Evolutionary conservation across 2,329 filamentous ascomycete species (phyloP), one percentile per base, ranked within the genome.

Genomic region (Dryadomyces quercus-mongolicae): DNA sequence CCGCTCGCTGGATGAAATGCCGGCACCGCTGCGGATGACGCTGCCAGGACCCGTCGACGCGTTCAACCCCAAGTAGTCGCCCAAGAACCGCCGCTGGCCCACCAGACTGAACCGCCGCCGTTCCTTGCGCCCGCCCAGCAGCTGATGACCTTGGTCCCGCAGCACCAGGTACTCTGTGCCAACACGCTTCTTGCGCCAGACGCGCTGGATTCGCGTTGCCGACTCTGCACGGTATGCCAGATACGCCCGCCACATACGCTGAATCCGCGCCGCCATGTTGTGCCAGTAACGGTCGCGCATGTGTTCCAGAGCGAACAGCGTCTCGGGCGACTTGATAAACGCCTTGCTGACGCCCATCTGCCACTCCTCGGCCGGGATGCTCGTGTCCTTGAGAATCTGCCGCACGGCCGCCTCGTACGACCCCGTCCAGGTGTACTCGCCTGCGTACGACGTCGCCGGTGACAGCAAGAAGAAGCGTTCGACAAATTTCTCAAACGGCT

Each of bases 281-380:
- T 97, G 92, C 92, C 92, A 97, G 70, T 97, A 98, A 55, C 88
- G 80, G 67, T 98, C 93, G 65, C 93, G 82, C 92, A 98, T 97
- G 55, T 94, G 91, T 69, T 98, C 93, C 12, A 98, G 75, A 2
- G 93, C 93, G 65, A 98, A 98, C 2, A 98, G 74, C 0, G 93
- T 98, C 70, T 98, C 93, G 0, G 93, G 93, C 0, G 93, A 91
- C 70, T 98, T 97, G 74, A 98, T 95, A 65, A 98, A 98, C 4
- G 90, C 92, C 70, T 97, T 98, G 1, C 88, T 92, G 5, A 93
- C 87, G 71, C 93, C 93, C 78, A 98, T 87, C 70, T 98, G 93
- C 77, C 89, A 97, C 67, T 98, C 93, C 63, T 97, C 93, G 34
- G 84, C 77, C 0, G 93, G 92, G 55, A 98, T 97, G 60, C 89